Evolutionary conservation across 768 basidiomycete species (phyloP), one percentile per base, ranked within the genome.

Genomic region (Hirschioporus abietinus): DNA sequence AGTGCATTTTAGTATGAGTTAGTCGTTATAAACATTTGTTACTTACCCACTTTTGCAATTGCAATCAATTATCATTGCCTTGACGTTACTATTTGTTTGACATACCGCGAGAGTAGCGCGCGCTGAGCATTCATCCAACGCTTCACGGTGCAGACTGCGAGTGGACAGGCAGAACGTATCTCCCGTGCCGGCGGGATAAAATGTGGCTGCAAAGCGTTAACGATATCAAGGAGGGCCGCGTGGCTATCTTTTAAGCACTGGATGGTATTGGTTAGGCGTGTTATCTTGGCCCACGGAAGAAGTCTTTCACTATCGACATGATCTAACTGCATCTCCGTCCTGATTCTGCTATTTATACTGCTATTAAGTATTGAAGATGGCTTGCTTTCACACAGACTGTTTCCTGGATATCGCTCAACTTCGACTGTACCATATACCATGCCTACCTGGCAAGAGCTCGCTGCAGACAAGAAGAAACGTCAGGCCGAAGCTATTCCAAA

Each of bases 401-500:
- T 20, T 52, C 20, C 12, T 52, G 42, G 12, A 15, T 52, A 20
- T 52, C 12, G 5, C 30, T 8, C 30, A 30, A 2, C 30, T 30
- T 30, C 3, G 12, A 3, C 12, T 52, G 12, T 20, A 52, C 42
- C 42, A 1, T 52, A 15, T 10, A 52, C 42, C 15, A 52, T 52
- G 42, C 42, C 42, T 35, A 67, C 71, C 59, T 91, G 90, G 90
- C 76, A 79, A 71, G 76, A 81, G 25, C 78, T 87, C 8, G 83
- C 79, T 36, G 77, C 78, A 1, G 84, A 85, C 63, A 90, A 90
- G 75, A 83, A 80, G 69, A 72, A 65, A 18, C 76, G 78, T 36
- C 90, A 90, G 71, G 73, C 77, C 23, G 82, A 81, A 2, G 74
- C 81, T 0, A 87, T 92, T 36, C 91, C 92, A 0, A 76, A 80